Evolutionary conservation across 441 rosid species (phyloP), one percentile per base, ranked within the genome.

Genomic region (Populus hybrid): DNA sequence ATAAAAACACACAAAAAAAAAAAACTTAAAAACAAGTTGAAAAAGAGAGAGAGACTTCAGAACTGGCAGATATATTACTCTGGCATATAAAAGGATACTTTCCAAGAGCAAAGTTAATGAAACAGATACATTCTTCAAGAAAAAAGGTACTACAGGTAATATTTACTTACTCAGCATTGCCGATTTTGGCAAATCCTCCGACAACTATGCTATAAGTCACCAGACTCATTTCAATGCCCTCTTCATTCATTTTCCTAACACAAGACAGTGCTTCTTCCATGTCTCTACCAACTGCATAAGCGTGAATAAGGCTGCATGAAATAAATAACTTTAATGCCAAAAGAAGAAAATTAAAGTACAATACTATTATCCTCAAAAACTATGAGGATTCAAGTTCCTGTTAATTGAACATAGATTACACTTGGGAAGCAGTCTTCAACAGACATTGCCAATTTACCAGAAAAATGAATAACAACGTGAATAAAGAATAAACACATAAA

Each of bases 261-360:
- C 99, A 94, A 57, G 91, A 90, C 66, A 94, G 65, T 68, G 99
- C 98, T 89, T 94, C 99, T 65, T 94, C 97, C 97, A 95, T 92
- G 89, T 95, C 97, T 91, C 97, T 88, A 84, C 98, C 98, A 84
- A 92, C 97, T 87, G 98, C 93, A 86, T 94, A 95, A 76, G 97
- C 98, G 88, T 92, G 94, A 87, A 95, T 88, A 89, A 95, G 98
- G 94, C 99, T 95, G 98, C 97, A 92, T 83, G 81, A 86, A 89
- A 88, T 85, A 80, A 85, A 86, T 84, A 76, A 82, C 32, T 83
- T 88, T 76, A 89, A 85, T 78, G 64, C 77, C 77, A 72, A 75
- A 82, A 72, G 32, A 76, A 79, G 70, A 18, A 73, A 68, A 63
- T 61, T 16, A 59, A 70, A 40, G 23, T 38, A 61, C 30, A 75